A percentile compares a stretch with the other conserved stretches of the same genome.
Conservation (phyloP, 305 asterid species). For the Fraxinus sp. region DNA sequence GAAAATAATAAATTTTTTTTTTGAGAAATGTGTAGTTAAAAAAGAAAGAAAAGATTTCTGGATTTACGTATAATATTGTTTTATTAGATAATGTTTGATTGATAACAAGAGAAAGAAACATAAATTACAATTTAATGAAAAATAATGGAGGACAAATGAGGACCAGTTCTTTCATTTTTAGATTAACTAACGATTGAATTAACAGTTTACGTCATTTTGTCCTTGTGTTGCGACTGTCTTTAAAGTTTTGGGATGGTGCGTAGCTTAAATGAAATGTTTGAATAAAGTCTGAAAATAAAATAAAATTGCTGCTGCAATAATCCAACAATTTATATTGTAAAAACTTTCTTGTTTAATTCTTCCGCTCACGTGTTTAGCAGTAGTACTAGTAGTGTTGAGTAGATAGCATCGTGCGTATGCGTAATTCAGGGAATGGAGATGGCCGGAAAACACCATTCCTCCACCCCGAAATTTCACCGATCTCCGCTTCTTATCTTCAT, state of each 20-base stretch:
- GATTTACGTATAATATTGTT: background rate
- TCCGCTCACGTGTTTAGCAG: background rate
- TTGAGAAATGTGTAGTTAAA: background rate
- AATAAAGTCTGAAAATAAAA: background rate
- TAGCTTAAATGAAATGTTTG: background rate
- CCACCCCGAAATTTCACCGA: slow-evolving; percentile 39
- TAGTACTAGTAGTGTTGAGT: background rate
- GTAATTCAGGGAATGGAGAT: slow-evolving; percentile 37
- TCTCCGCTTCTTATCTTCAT: slow-evolving; percentile 43
- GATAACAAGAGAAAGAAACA: no score
- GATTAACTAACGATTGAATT: background rate
- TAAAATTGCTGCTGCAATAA: background rate
- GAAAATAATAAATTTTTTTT: no score
- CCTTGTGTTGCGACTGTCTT: background rate
- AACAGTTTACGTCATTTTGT: background rate
- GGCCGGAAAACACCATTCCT: slow-evolving; percentile 62
- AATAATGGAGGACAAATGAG: background rate
- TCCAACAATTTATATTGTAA: background rate
- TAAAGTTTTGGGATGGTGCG: background rate
- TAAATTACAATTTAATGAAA: no score
- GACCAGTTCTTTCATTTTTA: background rate
- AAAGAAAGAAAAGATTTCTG: background rate
- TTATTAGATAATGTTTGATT: background rate
- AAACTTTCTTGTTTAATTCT: background rate
- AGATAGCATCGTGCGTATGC: background rate